Evolutionary conservation across 1,284 basidiomycete genomes (phyloP), one percentile per base, ranked within the genome.

Genomic region (Ganoderma leucocontextum): DNA sequence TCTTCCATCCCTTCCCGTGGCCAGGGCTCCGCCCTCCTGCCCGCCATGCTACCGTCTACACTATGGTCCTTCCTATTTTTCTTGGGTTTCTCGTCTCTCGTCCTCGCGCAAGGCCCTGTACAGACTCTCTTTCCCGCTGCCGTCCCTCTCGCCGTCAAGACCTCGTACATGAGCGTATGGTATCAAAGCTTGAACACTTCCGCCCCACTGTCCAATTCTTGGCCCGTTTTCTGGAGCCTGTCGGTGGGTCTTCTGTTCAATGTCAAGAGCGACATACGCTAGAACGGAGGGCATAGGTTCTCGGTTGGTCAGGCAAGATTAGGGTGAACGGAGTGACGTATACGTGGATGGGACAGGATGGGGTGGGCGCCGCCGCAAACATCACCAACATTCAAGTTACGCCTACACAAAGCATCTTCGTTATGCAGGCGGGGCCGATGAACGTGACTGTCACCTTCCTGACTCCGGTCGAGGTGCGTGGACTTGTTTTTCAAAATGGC

Each of bases 401-500:
- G 17, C 67, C 72, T 1, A 76, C 72, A 4, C 63, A 66, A 17
- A 58, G 70, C 9, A 72, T 72, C 5, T 74, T 68, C 65, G 49
- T 29, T 1, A 63, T 74, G 68, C 69, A 67, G 36, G 73, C 71
- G 12, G 75, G 74, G 22, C 66, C 70, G 5, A 71, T 75, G 65
- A 69, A 71, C 49, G 17, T 76, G 1, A 73, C 66, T 1, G 64
- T 71, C 29, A 76, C 75, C 1, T 76, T 66, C 63, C 62, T 76
- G 9, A 68, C 65, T 47, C 75, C 75, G 4, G 71, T 76, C 22
- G 75, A 76, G 66, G 75, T 76, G 47, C 41, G 69, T 52, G 13
- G 36, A 10, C 25, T 49, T 29, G 39, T 22, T 33, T 25, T 59
- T 29, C 13, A 4, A 10, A 25, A 12, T 25, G 47, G 4, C 10